Conservation (phyloP, 306 rosid genomes). For the Citrullus amarus region DNA sequence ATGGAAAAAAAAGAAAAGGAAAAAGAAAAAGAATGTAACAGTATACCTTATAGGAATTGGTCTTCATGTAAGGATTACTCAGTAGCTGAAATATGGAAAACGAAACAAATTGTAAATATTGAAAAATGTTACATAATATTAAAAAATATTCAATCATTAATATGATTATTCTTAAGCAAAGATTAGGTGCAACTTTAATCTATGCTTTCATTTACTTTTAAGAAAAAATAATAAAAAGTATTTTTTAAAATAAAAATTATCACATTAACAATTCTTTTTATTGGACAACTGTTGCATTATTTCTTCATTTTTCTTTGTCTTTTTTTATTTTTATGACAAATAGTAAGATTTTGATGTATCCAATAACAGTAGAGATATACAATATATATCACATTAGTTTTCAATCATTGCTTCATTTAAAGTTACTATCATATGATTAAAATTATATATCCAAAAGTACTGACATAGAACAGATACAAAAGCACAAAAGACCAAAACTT, state of each 20-base stretch:
- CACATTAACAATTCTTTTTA: too few species aligned
- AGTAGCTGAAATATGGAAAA: constrained; percentile 37
- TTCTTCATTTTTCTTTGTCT: too few species aligned
- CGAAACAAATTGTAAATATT: neutral
- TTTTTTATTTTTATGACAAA: too few species aligned
- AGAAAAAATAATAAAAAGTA: too few species aligned
- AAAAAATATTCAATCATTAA: neutral
- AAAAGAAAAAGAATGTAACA: neutral
- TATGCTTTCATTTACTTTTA: too few species aligned
- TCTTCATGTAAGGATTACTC: constrained; percentile 71
- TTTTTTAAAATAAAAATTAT: too few species aligned
- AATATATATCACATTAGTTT: neutral
- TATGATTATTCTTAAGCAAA: too few species aligned
- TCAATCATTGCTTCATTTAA: neutral
- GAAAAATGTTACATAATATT: neutral
- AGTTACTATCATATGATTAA: neutral
- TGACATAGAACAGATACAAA: neutral
- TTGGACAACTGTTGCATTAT: too few species aligned
- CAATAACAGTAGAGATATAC: too few species aligned
- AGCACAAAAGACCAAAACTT: neutral
- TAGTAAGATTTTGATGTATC: too few species aligned
- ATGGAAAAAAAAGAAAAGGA: neutral
- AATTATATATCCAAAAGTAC: neutral
- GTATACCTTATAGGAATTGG: constrained; percentile 50
- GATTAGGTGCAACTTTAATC: too few species aligned